Evolutionary conservation across 2,329 filamentous ascomycete genomes (phyloP).

Genomic region (Xylaria sp.): DNA sequence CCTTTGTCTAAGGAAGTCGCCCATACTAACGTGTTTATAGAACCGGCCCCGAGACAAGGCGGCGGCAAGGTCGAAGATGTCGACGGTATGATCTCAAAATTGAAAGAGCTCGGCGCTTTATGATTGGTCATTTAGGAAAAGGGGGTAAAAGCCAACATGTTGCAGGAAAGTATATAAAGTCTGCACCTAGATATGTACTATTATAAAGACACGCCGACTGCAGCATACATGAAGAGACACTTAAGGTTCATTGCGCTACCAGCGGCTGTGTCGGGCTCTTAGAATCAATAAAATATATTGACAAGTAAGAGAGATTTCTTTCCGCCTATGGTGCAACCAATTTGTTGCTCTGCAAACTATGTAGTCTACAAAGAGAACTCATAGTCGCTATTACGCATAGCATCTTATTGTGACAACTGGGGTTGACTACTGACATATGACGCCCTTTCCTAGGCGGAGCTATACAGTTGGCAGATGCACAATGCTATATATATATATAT

Average conservation of each 20-base stretch:
- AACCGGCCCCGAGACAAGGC: constrained; percentile 87
- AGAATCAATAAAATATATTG: neutral
- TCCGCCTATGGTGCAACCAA: neutral
- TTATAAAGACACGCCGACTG: constrained; percentile 13
- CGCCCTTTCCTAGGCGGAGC: neutral
- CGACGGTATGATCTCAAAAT: constrained; percentile 88
- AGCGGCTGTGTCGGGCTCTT: neutral
- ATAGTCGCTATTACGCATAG: neutral
- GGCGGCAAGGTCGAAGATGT: constrained; percentile 98
- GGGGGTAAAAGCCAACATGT: constrained; percentile 14
- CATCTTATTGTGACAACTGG: neutral
- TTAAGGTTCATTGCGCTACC: neutral
- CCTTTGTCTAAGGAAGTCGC: neutral
- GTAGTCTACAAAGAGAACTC: neutral
- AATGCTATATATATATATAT: too few species aligned
- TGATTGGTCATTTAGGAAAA: constrained; percentile 53
- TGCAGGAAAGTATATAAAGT: constrained; percentile 7
- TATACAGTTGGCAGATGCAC: too few species aligned
- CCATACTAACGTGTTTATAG: constrained; percentile 55
- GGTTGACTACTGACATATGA: neutral
- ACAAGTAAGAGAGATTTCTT: neutral
- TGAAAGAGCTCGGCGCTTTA: constrained; percentile 95
- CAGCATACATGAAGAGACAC: neutral
- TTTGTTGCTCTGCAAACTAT: neutral
- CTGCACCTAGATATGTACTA: constrained; percentile 20